Percentiles rank a stretch among this genome's conserved stretches.
These are phyloP conservation scores for Quercus suber DNA, from an alignment of 306 rosid species.

Conservation along the genomic window DNA sequence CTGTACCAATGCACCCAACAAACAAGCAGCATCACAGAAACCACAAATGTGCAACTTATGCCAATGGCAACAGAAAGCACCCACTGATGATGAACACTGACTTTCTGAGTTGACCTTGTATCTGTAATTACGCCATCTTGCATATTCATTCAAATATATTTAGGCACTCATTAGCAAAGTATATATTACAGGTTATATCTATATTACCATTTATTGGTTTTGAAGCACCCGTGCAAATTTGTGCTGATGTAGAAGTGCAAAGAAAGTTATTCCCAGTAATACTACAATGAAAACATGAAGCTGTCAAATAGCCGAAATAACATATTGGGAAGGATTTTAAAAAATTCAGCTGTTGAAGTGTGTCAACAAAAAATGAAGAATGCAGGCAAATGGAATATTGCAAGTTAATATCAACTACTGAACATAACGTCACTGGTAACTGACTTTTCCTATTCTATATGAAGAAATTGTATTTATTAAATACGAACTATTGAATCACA, in stretches of 20 bases:
- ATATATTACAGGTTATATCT: slow-evolving; percentile 5
- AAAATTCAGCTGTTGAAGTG: neutral
- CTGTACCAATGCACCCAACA: slow-evolving; percentile 77
- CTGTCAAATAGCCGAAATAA: slow-evolving; percentile 13
- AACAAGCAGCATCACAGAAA: slow-evolving; percentile 63
- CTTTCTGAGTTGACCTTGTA: slow-evolving; percentile 47
- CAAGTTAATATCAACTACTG: neutral
- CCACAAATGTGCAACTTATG: slow-evolving; percentile 64
- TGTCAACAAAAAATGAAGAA: neutral
- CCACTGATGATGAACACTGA: slow-evolving; percentile 43
- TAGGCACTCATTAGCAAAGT: neutral
- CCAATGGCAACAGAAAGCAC: slow-evolving; percentile 70
- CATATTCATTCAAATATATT: slow-evolving; percentile 5
- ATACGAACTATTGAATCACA: neutral
- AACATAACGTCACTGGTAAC: neutral
- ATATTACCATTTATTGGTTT: slow-evolving; percentile 71
- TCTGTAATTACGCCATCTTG: slow-evolving; percentile 41
- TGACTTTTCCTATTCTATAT: neutral
- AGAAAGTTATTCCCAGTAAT: slow-evolving; percentile 82
- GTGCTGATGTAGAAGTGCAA: slow-evolving; percentile 50
- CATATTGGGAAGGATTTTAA: neutral
- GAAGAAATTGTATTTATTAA: neutral
- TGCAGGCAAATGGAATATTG: neutral
- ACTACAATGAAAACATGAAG: slow-evolving; percentile 39
- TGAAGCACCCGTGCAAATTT: slow-evolving; percentile 46